These are phyloP conservation scores for Stagonosporopsis cucurbitacearum DNA, from an alignment of 2,329 filamentous ascomycete species.

Conservation along the genomic window DNA sequence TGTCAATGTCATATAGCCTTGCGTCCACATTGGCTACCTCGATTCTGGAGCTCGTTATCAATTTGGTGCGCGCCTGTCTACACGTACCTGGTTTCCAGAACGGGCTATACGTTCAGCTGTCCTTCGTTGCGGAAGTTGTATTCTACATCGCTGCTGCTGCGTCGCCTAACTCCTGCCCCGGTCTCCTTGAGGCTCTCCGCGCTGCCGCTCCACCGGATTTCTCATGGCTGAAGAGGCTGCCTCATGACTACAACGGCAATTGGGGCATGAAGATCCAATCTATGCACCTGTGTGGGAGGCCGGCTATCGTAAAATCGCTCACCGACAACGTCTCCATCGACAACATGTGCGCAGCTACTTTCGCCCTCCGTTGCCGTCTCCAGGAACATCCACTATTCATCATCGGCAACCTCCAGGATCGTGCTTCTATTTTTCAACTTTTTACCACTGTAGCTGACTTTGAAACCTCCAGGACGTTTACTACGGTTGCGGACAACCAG, in stretches of 20 bases:
- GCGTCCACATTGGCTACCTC: background rate
- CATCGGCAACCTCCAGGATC: background rate
- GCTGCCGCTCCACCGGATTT: background rate
- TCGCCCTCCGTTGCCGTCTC: too few relatives aligned
- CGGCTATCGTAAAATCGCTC: too few relatives aligned
- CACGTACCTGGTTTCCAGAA: background rate
- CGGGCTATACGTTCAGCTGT: background rate
- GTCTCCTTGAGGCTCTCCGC: background rate
- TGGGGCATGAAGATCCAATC: too few relatives aligned
- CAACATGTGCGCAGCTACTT: too few relatives aligned
- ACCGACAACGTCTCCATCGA: too few relatives aligned
- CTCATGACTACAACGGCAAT: too few relatives aligned
- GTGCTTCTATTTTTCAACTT: background rate
- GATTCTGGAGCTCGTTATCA: background rate
- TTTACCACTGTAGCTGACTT: background rate
- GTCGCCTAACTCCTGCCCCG: background rate
- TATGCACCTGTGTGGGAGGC: too few relatives aligned
- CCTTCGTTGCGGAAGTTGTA: background rate
- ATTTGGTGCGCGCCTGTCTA: background rate
- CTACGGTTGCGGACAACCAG: slow-evolving; percentile 7
- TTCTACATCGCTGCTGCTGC: background rate
- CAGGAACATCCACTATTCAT: background rate
- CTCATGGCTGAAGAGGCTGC: background rate
- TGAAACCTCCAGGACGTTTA: slow-evolving; percentile 2
- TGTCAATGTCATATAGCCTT: background rate